These are phyloP conservation scores for Poterioochromonas sp. DNA, from an alignment of 352 stramenopile species.

Conservation along the genomic window DNA sequence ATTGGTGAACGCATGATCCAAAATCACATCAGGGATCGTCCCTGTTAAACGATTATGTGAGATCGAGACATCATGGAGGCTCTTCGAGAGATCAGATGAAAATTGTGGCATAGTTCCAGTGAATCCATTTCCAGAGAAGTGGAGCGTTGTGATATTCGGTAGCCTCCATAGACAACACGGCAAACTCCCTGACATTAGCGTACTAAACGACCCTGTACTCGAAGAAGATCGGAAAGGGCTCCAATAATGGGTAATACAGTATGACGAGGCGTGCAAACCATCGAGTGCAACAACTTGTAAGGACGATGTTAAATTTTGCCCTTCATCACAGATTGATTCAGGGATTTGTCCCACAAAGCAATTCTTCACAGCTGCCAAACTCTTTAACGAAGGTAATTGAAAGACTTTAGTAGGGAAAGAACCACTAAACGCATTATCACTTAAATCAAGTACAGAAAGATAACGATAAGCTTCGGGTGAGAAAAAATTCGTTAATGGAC, in stretches of 20 bases:
- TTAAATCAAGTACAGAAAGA: not conserved
- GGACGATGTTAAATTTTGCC: not conserved
- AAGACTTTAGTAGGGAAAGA: not conserved
- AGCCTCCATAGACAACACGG: conserved; percentile 6
- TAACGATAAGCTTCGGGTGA: too few relatives aligned
- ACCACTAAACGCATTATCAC: conserved; percentile 1
- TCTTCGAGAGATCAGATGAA: not conserved
- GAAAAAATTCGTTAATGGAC: not conserved
- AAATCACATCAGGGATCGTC: not conserved
- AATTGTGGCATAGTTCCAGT: not conserved
- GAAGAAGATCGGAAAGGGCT: not conserved
- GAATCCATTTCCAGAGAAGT: conserved; percentile 17
- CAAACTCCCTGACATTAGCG: not conserved
- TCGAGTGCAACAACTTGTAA: conserved; percentile 5
- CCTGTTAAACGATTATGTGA: conserved; percentile 19
- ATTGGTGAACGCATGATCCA: not conserved
- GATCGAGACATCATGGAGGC: not conserved
- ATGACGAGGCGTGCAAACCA: not conserved
- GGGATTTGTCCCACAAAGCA: conserved; percentile 8
- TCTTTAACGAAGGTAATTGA: not conserved
- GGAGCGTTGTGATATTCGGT: not conserved
- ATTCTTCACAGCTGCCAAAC: not conserved
- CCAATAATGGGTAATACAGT: not conserved
- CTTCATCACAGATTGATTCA: not conserved
- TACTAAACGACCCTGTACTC: not conserved